Base-by-base conservation (phyloP, 805 yeast genomes). In the Myxozyma mucilagina region DNA sequence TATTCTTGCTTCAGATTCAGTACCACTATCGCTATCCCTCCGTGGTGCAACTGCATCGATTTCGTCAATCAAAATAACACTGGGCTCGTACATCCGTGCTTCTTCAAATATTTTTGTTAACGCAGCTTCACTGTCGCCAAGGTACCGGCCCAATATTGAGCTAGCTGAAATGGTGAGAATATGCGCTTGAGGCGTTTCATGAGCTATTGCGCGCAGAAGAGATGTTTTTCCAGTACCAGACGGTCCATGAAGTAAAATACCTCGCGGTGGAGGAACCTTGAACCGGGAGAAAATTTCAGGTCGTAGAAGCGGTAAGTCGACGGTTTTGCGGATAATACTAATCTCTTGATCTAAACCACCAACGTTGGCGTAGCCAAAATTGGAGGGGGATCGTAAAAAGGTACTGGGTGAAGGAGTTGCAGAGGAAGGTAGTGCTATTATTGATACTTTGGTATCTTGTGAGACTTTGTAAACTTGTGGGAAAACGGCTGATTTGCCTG, bases 141-240 rank as follows among this genome's bases (percentile, higher is more conserved):
- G 74, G 71, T 93, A 94, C 72, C 91, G 92, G 7, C 97, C 89
- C 2, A 92, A 93, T 54, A 94, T 88, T 0, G 96, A 85, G 1
- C 97, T 96, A 0, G 97, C 97, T 71, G 89, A 88, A 29, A 94
- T 87, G 2, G 88, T 85, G 48, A 94, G 78, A 0, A 93, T 85
- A 73, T 93, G 99, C 0, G 96, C 96, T 7, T 44, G 44, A 63
- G 87, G 81, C 1, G 74, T 65, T 60, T 87, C 93, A 64, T 84
- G 80, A 0, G 97, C 96, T 9, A 93, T 85, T 32, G 96, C 87
- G 57, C 89, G 81, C 41, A 94, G 78, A 7, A 94, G 79, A 90
- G 92, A 84, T 0, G 97, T 89, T 72, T 93, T 93, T 54, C 99
- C 99, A 0, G 97, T 93, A 3, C 99, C 99, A 1, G 98, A 94